Percentiles rank a stretch among this genome's conserved stretches.
phyloP scores from a whole-genome alignment of 164 flowering plant genomes.

The Aristolochia contorta region DNA sequence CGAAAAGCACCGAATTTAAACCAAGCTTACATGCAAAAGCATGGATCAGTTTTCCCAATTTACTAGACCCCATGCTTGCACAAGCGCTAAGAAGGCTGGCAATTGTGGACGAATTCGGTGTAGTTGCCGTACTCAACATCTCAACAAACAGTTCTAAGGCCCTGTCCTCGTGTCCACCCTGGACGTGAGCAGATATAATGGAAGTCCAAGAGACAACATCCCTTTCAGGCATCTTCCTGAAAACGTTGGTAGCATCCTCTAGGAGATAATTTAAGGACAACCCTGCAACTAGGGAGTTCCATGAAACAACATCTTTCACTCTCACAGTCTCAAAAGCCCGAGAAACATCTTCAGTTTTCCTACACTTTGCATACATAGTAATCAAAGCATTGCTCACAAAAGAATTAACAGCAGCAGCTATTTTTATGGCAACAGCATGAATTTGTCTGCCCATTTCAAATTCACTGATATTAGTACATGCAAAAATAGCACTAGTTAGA shows the following conservation, averaged over 20 bases:
- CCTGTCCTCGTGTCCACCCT: slow-evolving; percentile 22
- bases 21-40: slow-evolving; percentile 25
- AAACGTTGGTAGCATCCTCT: slow-evolving; percentile 27
- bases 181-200: slow-evolving; percentile 37
- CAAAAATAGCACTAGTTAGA: slow-evolving; percentile 32
- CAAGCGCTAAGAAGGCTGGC: slow-evolving; percentile 30
- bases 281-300: slow-evolving; percentile 29
- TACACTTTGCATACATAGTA: slow-evolving; percentile 37
- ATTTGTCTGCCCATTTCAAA: slow-evolving; percentile 29
- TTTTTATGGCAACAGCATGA: slow-evolving; percentile 28
- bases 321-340: slow-evolving; percentile 25
- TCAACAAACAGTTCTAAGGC: slow-evolving; percentile 28
- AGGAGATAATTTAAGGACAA: slow-evolving; percentile 27
- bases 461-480: slow-evolving; percentile 30
- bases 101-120: slow-evolving; percentile 27
- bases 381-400: slow-evolving; percentile 34
- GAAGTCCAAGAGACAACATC: slow-evolving; percentile 43
- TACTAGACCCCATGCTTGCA: slow-evolving; percentile 17
- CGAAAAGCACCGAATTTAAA: slow-evolving; percentile 18
- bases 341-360: slow-evolving; percentile 24
- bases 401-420: slow-evolving; percentile 21
- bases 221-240: slow-evolving; percentile 33
- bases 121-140: slow-evolving; percentile 23
- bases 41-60: slow-evolving; percentile 24
- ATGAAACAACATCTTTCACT: slow-evolving; percentile 23